Percentiles rank a stretch among this genome's conserved stretches.
These are phyloP conservation scores for Pelargonium fulgidum DNA, from an alignment of 441 rosid species.

Conservation along the genomic window DNA sequence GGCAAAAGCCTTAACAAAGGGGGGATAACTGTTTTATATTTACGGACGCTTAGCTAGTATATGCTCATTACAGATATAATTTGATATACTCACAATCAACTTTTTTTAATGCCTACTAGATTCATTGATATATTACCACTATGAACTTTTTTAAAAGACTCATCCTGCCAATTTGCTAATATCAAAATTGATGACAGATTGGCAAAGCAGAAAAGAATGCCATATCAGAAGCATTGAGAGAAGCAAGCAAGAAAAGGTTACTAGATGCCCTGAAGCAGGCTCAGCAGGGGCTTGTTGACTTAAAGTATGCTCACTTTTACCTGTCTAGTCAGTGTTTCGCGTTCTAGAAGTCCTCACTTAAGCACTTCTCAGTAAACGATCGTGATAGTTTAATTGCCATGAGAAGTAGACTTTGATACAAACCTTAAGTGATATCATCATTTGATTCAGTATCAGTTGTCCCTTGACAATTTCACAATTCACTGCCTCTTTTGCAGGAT, in stretches of 20 bases:
- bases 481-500: slow-evolving; percentile 40
- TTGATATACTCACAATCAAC: neutral
- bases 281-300: slow-evolving; percentile 42
- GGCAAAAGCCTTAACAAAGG: no score
- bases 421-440: neutral
- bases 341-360: neutral
- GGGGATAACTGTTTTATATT: no score
- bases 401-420: neutral
- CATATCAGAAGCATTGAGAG: slow-evolving; percentile 55
- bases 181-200: slow-evolving; percentile 32
- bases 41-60: neutral
- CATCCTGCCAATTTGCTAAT: slow-evolving; percentile 5
- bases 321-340: neutral
- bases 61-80: neutral
- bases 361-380: neutral
- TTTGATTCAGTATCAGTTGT: neutral
- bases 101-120: neutral
- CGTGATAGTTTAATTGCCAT: neutral
- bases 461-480: slow-evolving; percentile 4
- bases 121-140: neutral
- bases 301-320: slow-evolving; percentile 29
- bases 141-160: slow-evolving; percentile 1
- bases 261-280: slow-evolving; percentile 48
- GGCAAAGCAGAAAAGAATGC: slow-evolving; percentile 58
- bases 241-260: slow-evolving; percentile 69